These are phyloP conservation scores for Tulasnella calospora DNA, from an alignment of 768 basidiomycete genomes.

Conservation along the genomic window DNA sequence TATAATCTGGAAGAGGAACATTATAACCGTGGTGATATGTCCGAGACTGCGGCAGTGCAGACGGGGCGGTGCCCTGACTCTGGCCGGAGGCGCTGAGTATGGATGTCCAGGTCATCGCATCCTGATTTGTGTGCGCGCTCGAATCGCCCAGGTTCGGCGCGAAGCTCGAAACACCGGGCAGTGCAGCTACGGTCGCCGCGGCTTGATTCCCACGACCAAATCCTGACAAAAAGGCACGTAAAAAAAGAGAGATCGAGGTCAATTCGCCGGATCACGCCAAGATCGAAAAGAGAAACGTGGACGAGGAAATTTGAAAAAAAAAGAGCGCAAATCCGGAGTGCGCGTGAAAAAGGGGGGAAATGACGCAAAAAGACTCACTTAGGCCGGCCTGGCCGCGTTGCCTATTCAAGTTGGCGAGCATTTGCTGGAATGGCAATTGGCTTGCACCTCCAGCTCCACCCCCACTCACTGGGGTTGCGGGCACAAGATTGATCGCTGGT, in stretches of 20 bases:
- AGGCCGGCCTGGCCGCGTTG: slow-evolving; percentile 46
- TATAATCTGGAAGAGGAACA: slow-evolving; percentile 2
- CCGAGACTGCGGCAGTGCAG: slow-evolving; percentile 19
- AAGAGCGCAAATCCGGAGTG: neutral
- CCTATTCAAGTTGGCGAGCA: slow-evolving; percentile 42
- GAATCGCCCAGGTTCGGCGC: slow-evolving; percentile 11
- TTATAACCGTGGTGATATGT: slow-evolving; percentile 27
- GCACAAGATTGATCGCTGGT: slow-evolving; percentile 71
- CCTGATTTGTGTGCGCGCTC: neutral
- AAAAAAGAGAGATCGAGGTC: neutral
- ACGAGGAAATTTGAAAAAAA: neutral
- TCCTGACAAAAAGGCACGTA: neutral
- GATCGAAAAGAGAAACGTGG: neutral
- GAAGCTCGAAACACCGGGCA: slow-evolving; percentile 20
- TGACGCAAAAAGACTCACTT: slow-evolving; percentile 32
- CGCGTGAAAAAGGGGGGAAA: neutral
- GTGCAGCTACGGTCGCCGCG: slow-evolving; percentile 6
- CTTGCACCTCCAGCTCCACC: slow-evolving; percentile 44
- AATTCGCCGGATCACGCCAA: neutral
- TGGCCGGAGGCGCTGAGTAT: slow-evolving; percentile 24
- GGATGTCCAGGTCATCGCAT: slow-evolving; percentile 20
- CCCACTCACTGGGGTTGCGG: slow-evolving; percentile 72
- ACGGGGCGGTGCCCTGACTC: slow-evolving; percentile 26
- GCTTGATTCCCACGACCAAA: slow-evolving; percentile 1
- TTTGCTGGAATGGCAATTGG: slow-evolving; percentile 51